phyloP scores from a whole-genome alignment of 2,329 filamentous ascomycete species.

The Aspergillus sp. region DNA sequence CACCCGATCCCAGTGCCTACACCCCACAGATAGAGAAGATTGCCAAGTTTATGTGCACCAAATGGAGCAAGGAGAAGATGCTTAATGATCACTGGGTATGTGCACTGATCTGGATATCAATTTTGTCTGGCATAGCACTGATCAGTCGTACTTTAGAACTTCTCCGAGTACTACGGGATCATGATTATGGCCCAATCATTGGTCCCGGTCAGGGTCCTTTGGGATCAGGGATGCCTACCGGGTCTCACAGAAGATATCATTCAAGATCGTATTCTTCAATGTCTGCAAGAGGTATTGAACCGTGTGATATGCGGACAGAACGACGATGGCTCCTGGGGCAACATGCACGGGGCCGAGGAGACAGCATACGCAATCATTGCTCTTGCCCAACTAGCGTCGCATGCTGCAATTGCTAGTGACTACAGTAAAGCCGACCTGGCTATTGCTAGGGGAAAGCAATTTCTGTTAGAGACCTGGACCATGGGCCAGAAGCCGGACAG shows the following conservation, averaged over 20 bases:
- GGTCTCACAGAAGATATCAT: background rate
- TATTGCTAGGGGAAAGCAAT: slow-evolving; percentile 10
- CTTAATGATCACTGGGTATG: slow-evolving; percentile 4
- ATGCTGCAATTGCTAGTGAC: background rate
- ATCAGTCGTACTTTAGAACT: background rate
- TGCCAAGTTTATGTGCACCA: slow-evolving; percentile 2
- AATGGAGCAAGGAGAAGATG: background rate
- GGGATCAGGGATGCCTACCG: background rate
- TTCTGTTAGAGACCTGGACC: slow-evolving; percentile 4
- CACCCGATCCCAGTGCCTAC: background rate
- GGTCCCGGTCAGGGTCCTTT: background rate
- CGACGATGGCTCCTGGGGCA: slow-evolving; percentile 10
- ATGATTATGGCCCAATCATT: slow-evolving; percentile 4
- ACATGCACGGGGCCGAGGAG: slow-evolving; percentile 6
- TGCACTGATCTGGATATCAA: too few relatives aligned
- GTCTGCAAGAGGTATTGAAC: background rate
- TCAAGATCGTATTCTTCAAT: background rate
- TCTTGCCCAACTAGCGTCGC: slow-evolving; percentile 5
- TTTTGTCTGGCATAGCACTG: too few relatives aligned
- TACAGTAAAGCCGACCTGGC: background rate
- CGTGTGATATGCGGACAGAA: slow-evolving; percentile 1
- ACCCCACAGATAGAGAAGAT: slow-evolving; percentile 1
- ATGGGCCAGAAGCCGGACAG: slow-evolving; percentile 4
- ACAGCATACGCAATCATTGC: slow-evolving; percentile 9
- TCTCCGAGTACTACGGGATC: slow-evolving; percentile 11